Evolutionary conservation across 306 rosid genomes (phyloP).

Genomic region (Quercus variabilis): DNA sequence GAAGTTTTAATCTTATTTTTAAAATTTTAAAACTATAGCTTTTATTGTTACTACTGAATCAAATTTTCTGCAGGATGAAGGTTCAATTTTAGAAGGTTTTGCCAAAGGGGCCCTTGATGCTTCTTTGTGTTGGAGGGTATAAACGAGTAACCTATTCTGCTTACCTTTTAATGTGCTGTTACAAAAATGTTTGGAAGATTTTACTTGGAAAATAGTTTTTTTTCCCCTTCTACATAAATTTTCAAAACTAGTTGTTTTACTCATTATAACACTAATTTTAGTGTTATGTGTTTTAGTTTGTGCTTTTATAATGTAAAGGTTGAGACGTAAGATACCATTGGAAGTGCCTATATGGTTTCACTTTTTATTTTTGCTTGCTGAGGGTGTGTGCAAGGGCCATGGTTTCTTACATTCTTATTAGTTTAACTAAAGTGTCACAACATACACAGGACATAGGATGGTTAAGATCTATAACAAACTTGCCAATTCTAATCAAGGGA

Average conservation of each 20-base stretch:
- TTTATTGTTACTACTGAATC: neutral
- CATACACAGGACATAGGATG: slow-evolving; percentile 23
- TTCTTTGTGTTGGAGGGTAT: slow-evolving; percentile 62
- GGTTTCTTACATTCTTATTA: no score
- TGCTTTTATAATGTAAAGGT: no score
- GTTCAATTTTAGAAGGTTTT: slow-evolving; percentile 41
- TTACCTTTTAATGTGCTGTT: neutral
- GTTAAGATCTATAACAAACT: neutral
- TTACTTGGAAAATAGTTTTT: no score
- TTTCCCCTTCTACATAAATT: no score
- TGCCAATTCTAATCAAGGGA: slow-evolving; percentile 25
- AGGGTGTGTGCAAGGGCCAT: no score
- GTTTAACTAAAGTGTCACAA: neutral
- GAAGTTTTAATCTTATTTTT: neutral
- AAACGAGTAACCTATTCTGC: neutral
- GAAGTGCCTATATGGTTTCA: no score
- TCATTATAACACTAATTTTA: no score
- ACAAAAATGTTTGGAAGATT: neutral
- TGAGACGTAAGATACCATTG: no score
- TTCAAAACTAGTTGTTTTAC: no score
- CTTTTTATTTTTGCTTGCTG: no score
- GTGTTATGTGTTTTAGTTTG: no score
- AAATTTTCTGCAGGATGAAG: slow-evolving; percentile 39
- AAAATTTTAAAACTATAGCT: neutral
- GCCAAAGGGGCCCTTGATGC: slow-evolving; percentile 30